Percentiles rank a stretch among this genome's conserved stretches.
These are phyloP conservation scores for Aspergillus sojae DNA, from an alignment of 2,329 filamentous ascomycete species.

Conservation along the genomic window DNA sequence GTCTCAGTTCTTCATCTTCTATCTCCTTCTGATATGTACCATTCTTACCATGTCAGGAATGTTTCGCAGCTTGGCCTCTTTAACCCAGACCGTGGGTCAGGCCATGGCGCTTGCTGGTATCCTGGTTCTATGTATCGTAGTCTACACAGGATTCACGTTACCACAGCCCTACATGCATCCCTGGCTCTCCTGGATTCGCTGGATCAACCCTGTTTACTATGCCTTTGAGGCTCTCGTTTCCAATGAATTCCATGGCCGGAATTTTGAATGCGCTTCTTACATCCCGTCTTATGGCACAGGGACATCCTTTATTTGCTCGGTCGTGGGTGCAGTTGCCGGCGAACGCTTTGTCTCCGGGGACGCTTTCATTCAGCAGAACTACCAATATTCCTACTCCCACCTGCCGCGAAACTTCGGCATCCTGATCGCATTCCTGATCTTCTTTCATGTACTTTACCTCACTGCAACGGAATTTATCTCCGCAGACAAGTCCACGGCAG, in stretches of 20 bases:
- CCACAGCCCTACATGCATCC: slow-evolving; percentile 62
- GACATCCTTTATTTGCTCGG: slow-evolving; percentile 55
- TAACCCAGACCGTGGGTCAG: slow-evolving; percentile 64
- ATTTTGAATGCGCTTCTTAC: slow-evolving; percentile 54
- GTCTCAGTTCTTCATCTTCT: slow-evolving; percentile 79
- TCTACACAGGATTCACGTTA: slow-evolving; percentile 50
- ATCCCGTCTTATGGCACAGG: slow-evolving; percentile 46
- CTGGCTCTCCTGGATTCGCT: slow-evolving; percentile 80
- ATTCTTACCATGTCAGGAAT: slow-evolving; percentile 79
- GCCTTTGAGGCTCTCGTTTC: slow-evolving; percentile 77
- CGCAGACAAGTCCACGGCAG: slow-evolving; percentile 72
- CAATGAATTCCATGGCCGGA: slow-evolving; percentile 72
- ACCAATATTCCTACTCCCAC: slow-evolving; percentile 59
- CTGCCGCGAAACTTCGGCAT: slow-evolving; percentile 71
- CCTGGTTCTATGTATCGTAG: slow-evolving; percentile 35
- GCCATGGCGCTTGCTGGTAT: slow-evolving; percentile 56
- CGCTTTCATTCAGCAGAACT: slow-evolving; percentile 55
- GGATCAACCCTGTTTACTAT: slow-evolving; percentile 74
- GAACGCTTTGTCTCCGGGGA: slow-evolving; percentile 60
- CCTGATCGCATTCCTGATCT: slow-evolving; percentile 61
- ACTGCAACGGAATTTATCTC: slow-evolving; percentile 41
- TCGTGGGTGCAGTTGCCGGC: slow-evolving; percentile 59
- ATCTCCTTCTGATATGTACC: slow-evolving; percentile 56
- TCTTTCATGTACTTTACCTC: slow-evolving; percentile 63
- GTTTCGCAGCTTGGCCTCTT: slow-evolving; percentile 73